These are phyloP conservation scores for Coniella lustricola DNA, from an alignment of 2,329 filamentous ascomycete species.

Conservation along the genomic window DNA sequence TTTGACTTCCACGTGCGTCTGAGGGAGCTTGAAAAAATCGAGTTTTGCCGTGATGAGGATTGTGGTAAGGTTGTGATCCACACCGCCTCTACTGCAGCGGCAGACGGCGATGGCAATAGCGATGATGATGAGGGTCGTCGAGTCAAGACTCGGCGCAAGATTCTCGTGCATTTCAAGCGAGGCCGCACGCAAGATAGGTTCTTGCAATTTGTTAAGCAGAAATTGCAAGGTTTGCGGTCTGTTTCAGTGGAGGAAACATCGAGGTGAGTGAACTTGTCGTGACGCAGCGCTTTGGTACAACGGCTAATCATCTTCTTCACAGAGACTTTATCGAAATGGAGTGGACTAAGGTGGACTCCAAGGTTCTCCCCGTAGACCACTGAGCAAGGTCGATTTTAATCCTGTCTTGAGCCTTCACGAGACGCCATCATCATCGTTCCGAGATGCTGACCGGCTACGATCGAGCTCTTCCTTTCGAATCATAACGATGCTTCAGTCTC, in stretches of 20 bases:
- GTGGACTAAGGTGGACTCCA: slow-evolving; percentile 31
- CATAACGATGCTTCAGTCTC: too few species aligned
- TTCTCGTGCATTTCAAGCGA: slow-evolving; percentile 46
- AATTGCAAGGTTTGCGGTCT: slow-evolving; percentile 28
- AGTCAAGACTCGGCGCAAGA: slow-evolving; percentile 33
- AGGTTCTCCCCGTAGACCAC: slow-evolving; percentile 21
- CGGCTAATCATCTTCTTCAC: slow-evolving; percentile 4
- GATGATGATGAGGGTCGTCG: not conserved
- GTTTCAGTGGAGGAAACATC: slow-evolving; percentile 30
- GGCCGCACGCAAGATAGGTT: slow-evolving; percentile 47
- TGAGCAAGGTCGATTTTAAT: not conserved
- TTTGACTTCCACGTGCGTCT: slow-evolving; percentile 44
- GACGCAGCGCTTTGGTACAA: too few species aligned
- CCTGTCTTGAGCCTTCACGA: too few species aligned
- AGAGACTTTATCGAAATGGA: slow-evolving; percentile 30
- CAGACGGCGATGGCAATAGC: too few species aligned
- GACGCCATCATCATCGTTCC: too few species aligned
- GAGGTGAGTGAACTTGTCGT: slow-evolving; percentile 39
- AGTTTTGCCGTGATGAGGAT: slow-evolving; percentile 31
- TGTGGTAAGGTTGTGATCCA: slow-evolving; percentile 36
- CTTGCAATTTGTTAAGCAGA: slow-evolving; percentile 36
- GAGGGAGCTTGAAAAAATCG: slow-evolving; percentile 38
- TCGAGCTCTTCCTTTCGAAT: too few species aligned
- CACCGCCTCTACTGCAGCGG: slow-evolving; percentile 25
- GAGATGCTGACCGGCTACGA: too few species aligned